Conservation (phyloP, 2,329 filamentous ascomycete species). For the Pseudogymnoascus sp. region DNA sequence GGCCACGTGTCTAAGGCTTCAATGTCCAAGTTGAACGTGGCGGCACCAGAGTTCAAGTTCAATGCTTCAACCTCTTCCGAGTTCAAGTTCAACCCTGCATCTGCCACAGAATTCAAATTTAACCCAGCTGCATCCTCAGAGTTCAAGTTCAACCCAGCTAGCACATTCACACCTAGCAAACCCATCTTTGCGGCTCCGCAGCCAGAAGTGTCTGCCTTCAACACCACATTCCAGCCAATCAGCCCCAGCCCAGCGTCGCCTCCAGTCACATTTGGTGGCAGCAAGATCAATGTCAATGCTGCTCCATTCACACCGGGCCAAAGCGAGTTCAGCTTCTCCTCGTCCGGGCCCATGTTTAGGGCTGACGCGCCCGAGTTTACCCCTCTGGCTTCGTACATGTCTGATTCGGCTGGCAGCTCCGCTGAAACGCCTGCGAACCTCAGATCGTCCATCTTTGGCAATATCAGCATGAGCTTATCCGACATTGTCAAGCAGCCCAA, state of each 20-base stretch:
- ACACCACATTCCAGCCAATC: conserved; percentile 14
- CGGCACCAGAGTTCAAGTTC: conserved; percentile 84
- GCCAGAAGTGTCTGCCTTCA: conserved; percentile 31
- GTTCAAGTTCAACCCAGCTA: conserved; percentile 53
- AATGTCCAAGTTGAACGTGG: conserved; percentile 76
- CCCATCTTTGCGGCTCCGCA: conserved; percentile 43
- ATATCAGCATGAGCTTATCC: conserved; percentile 55
- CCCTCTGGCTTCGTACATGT: conserved; percentile 43
- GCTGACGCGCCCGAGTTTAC: conserved; percentile 73
- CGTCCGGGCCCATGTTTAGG: conserved; percentile 61
- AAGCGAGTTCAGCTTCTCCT: conserved; percentile 61
- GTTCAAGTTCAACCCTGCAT: conserved; percentile 30
- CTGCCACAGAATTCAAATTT: conserved; percentile 67
- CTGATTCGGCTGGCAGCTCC: conserved; percentile 42
- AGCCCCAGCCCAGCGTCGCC: conserved; percentile 27
- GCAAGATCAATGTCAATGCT: conserved; percentile 58
- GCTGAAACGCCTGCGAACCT: conserved; percentile 29
- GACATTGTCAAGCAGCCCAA: conserved; percentile 60
- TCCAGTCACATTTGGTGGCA: conserved; percentile 23
- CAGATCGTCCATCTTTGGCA: conserved; percentile 58
- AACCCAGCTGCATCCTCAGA: conserved; percentile 85
- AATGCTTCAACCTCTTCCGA: conserved; percentile 33
- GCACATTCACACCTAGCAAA: conserved; percentile 46
- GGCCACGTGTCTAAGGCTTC: conserved; percentile 64
- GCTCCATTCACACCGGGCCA: conserved; percentile 64